Percentiles rank a stretch among this genome's conserved stretches.
Evolutionary conservation across 2,329 filamentous ascomycete species (phyloP).

Genomic region (Pseudocercospora crystallina): DNA sequence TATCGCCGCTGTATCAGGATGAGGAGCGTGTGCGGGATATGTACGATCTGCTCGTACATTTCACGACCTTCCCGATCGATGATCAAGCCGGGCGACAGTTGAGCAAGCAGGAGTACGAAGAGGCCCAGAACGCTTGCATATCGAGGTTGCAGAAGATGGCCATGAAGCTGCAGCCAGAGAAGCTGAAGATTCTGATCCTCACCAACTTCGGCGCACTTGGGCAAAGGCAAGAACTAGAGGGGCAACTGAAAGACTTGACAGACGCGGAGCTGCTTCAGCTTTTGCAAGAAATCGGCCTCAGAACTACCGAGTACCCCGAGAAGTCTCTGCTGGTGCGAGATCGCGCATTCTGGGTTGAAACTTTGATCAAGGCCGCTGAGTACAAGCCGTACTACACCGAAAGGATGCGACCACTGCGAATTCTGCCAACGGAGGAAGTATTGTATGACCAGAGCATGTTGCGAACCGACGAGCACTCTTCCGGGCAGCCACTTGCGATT

Average conservation of each 20-base stretch:
- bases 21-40: constrained; percentile 80
- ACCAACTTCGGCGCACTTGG: constrained; percentile 91
- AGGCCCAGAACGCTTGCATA: constrained; percentile 73
- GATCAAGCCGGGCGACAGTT: constrained; percentile 83
- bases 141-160: constrained; percentile 77
- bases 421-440: constrained; percentile 79
- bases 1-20: constrained; percentile 76
- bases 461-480: constrained; percentile 83
- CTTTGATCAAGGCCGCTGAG: constrained; percentile 73
- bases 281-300: constrained; percentile 69
- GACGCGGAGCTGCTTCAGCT: constrained; percentile 73
- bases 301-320: constrained; percentile 73
- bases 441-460: constrained; percentile 78
- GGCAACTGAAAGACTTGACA: constrained; percentile 69
- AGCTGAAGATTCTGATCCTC: constrained; percentile 84
- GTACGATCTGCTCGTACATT: constrained; percentile 77
- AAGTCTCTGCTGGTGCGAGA: constrained; percentile 64
- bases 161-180: constrained; percentile 81
- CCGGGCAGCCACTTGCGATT: constrained; percentile 80
- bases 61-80: constrained; percentile 83
- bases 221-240: constrained; percentile 73
- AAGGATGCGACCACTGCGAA: constrained; percentile 64
- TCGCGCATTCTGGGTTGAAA: constrained; percentile 67
- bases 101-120: constrained; percentile 70
- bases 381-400: constrained; percentile 81